Evolutionary conservation across 2,329 filamentous ascomycete species (phyloP).

Genomic region (Fusarium miscanthi): DNA sequence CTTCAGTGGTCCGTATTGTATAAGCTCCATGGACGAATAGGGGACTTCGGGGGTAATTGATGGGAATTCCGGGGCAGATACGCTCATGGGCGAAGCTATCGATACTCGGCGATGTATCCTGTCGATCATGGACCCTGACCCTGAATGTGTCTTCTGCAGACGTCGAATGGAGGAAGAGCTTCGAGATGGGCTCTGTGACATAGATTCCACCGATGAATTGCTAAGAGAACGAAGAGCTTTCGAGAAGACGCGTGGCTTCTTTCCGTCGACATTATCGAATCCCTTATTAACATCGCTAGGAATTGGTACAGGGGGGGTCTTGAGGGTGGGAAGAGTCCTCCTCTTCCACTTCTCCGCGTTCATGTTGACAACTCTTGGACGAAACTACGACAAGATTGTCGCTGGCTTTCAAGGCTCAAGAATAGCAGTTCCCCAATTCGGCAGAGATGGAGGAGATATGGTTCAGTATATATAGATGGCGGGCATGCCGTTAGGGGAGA

Average conservation of each 20-base stretch:
- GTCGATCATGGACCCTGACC: conserved; percentile 56
- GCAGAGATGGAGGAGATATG: conserved; percentile 10
- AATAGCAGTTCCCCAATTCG: conserved; percentile 8
- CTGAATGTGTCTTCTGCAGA: conserved; percentile 53
- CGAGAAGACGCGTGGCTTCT: conserved; percentile 51
- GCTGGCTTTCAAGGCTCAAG: conserved; percentile 8
- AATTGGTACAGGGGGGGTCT: conserved; percentile 39
- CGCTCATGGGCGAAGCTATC: conserved; percentile 50
- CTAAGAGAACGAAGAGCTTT: conserved; percentile 55
- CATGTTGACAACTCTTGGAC: conserved; percentile 38
- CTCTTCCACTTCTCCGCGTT: conserved; percentile 52
- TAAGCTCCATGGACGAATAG: conserved; percentile 53
- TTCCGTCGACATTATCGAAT: conserved; percentile 45
- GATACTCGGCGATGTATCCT: conserved; percentile 56
- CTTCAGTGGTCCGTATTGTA: conserved; percentile 61
- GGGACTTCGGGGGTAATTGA: conserved; percentile 47
- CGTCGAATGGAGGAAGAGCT: conserved; percentile 49
- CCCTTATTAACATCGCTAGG: conserved; percentile 34
- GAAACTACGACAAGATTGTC: neutral
- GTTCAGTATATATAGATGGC: conserved; percentile 21
- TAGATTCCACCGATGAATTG: conserved; percentile 56
- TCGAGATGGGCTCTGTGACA: conserved; percentile 48
- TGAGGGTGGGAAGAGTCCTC: conserved; percentile 48
- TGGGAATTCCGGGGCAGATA: conserved; percentile 47
- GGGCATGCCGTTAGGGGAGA: conserved; percentile 37